Evolutionary conservation across 106 monocot genomes (phyloP).

Genomic region (Allium cepa): DNA sequence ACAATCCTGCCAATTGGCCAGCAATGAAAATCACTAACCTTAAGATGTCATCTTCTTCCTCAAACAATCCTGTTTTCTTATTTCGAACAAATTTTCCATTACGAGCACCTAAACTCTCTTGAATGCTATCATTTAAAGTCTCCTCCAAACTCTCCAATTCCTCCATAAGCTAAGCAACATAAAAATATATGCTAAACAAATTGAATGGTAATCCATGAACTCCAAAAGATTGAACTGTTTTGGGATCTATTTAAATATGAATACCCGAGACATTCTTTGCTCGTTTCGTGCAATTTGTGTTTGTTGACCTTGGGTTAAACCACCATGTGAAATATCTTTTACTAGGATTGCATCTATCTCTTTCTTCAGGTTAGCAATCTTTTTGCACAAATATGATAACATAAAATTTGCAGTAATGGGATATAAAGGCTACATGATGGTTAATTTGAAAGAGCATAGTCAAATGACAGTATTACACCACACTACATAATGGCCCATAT

Average conservation of each 20-base stretch:
- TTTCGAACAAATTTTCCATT: conserved; percentile 26
- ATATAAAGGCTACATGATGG: too few relatives aligned
- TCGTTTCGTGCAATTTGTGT: conserved; percentile 99
- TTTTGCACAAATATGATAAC: conserved; percentile 12
- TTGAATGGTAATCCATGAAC: too few relatives aligned
- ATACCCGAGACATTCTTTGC: conserved; percentile 77
- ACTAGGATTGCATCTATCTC: conserved; percentile 92
- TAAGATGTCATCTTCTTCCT: conserved; percentile 61
- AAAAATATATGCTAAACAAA: too few relatives aligned
- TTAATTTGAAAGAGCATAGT: too few relatives aligned
- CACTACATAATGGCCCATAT: too few relatives aligned
- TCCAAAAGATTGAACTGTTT: conserved; percentile 26
- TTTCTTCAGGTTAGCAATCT: conserved; percentile 97
- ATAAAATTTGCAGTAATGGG: neutral
- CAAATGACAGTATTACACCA: too few relatives aligned
- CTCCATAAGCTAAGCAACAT: conserved; percentile 70
- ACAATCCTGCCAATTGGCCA: neutral
- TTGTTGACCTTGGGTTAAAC: conserved; percentile 97
- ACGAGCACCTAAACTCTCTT: conserved; percentile 86
- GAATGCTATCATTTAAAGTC: conserved; percentile 98
- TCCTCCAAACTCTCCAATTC: conserved; percentile 97
- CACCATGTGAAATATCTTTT: conserved; percentile 98
- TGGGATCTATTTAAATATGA: too few relatives aligned
- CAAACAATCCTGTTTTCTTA: conserved; percentile 36
- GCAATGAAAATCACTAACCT: conserved; percentile 25